phyloP scores from a whole-genome alignment of 1,284 basidiomycete genomes.

The Microstroma glucosiphilum region DNA sequence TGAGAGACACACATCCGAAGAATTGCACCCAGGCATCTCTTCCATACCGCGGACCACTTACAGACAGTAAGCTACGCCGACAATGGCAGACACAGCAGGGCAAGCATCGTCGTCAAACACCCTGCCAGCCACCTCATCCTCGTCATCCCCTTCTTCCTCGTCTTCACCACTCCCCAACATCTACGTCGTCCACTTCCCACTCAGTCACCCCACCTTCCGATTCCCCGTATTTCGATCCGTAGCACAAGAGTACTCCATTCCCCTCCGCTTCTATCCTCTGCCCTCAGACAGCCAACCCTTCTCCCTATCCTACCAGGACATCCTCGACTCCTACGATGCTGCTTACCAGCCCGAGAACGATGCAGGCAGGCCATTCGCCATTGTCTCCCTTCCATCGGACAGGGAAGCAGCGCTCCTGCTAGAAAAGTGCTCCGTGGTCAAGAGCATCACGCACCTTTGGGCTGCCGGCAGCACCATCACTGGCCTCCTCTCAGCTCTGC shows the following conservation, averaged over 20 bases:
- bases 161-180: constrained; percentile 7
- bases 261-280: constrained; percentile 5
- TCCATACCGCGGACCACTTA: no score
- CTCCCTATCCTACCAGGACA: constrained; percentile 17
- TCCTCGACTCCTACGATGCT: constrained; percentile 7
- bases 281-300: neutral
- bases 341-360: neutral
- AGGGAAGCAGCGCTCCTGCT: constrained; percentile 65
- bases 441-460: constrained; percentile 4
- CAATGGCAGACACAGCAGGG: no score
- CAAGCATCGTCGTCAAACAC: no score
- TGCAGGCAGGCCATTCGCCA: constrained; percentile 9
- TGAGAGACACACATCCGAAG: no score
- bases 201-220: neutral
- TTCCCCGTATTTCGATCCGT: neutral
- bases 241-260: neutral
- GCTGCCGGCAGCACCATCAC: constrained; percentile 56
- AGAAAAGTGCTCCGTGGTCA: constrained; percentile 51
- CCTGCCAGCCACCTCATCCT: no score
- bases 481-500: constrained; percentile 61
- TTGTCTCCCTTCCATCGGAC: constrained; percentile 14
- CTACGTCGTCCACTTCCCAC: constrained; percentile 25
- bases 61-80: no score
- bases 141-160: neutral
- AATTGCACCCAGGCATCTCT: no score